Percentiles rank a stretch among this genome's conserved stretches.
Evolutionary conservation across 768 basidiomycete species (phyloP).

Genomic region (Hericium erinaceus): DNA sequence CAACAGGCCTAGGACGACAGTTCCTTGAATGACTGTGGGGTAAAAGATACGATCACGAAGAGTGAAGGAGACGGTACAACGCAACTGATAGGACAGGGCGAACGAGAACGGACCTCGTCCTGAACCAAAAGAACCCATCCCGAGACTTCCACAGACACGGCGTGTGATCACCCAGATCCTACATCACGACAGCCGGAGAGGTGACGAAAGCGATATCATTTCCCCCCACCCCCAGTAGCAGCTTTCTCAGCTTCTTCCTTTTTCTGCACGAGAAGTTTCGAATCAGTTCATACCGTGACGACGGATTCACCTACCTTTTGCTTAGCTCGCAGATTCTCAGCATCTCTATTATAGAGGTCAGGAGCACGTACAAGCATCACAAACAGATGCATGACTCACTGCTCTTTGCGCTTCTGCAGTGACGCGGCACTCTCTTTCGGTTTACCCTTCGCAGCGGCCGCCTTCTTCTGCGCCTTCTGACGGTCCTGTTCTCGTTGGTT

Average conservation of each 20-base stretch:
- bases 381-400: conserved; percentile 35
- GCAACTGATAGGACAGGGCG: too few species aligned
- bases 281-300: conserved; percentile 2
- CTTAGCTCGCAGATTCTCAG: conserved; percentile 64
- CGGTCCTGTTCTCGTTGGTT: conserved; percentile 78
- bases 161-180: too few species aligned
- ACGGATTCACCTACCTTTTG: conserved; percentile 49
- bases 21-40: too few species aligned
- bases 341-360: conserved; percentile 44
- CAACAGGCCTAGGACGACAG: too few species aligned
- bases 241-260: conserved; percentile 21
- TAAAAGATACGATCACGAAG: too few species aligned
- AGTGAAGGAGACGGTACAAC: too few species aligned
- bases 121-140: too few species aligned
- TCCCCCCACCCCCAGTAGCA: conserved; percentile 13
- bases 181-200: too few species aligned
- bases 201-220: conserved; percentile 14
- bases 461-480: conserved; percentile 65
- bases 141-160: too few species aligned
- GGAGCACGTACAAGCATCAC: conserved; percentile 1
- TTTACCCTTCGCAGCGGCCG: conserved; percentile 44
- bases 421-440: conserved; percentile 57
- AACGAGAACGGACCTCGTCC: too few species aligned
- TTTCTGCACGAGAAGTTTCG: conserved; percentile 15
- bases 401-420: conserved; percentile 66